Conservation (phyloP, 2,329 filamentous ascomycete species). For the Gliomastix tumulicola region DNA sequence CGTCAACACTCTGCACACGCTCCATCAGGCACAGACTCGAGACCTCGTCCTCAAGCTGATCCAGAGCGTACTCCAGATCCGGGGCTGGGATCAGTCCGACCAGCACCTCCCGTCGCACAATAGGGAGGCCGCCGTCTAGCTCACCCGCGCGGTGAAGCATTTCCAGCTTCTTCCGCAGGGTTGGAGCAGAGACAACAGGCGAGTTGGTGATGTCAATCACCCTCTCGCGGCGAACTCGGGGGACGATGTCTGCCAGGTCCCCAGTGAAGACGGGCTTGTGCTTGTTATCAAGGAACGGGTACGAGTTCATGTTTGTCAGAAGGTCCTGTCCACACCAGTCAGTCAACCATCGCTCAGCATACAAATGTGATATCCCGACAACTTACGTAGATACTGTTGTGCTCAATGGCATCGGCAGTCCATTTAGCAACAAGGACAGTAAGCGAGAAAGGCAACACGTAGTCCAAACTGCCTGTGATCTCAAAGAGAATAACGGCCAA, state of each 20-base stretch:
- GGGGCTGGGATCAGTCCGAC: constrained; percentile 90
- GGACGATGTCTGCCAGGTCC: constrained; percentile 80
- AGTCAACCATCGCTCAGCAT: no score
- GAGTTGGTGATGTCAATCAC: constrained; percentile 85
- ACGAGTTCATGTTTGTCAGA: constrained; percentile 93
- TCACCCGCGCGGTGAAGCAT: constrained; percentile 79
- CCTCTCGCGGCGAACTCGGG: constrained; percentile 65
- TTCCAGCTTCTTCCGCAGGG: constrained; percentile 75
- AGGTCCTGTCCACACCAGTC: constrained; percentile 66
- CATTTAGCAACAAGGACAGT: constrained; percentile 94
- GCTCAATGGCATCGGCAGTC: constrained; percentile 93
- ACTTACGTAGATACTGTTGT: constrained; percentile 81
- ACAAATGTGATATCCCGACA: no score
- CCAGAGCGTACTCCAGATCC: constrained; percentile 87
- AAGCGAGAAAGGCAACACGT: constrained; percentile 90
- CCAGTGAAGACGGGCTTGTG: constrained; percentile 85
- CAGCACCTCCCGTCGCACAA: constrained; percentile 70
- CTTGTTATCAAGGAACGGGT: constrained; percentile 96
- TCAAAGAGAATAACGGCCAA: constrained; percentile 94
- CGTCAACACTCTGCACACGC: constrained; percentile 53
- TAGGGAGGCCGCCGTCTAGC: constrained; percentile 84
- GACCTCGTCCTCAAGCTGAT: constrained; percentile 71
- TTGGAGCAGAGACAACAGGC: constrained; percentile 68
- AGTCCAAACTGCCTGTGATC: constrained; percentile 87
- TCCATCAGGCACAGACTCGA: constrained; percentile 77